A percentile compares a stretch with the other conserved stretches of the same genome.
These are phyloP conservation scores for Kandelia obovata DNA, from an alignment of 345 rosid species.

Conservation along the genomic window DNA sequence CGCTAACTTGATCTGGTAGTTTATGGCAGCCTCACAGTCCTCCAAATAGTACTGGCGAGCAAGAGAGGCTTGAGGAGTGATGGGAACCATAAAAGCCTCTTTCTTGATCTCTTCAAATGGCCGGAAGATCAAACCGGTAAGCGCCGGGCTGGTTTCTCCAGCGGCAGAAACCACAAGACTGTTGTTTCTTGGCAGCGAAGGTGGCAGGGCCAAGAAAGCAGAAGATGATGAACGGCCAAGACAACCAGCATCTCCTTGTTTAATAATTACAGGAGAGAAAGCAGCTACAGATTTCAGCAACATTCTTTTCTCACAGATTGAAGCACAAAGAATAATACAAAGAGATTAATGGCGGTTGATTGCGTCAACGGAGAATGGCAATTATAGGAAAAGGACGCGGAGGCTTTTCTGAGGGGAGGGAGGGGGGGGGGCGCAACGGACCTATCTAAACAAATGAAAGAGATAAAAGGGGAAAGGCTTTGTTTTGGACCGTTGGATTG, in stretches of 20 bases:
- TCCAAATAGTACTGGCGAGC: slow-evolving; percentile 61
- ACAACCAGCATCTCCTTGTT: slow-evolving; percentile 17
- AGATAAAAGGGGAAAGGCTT: slow-evolving; percentile 26
- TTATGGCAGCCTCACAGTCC: slow-evolving; percentile 55
- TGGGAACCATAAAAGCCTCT: slow-evolving; percentile 48
- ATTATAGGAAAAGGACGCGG: not conserved
- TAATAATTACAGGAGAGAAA: slow-evolving; percentile 12
- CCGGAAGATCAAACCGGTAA: slow-evolving; percentile 62
- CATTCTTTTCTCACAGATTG: slow-evolving; percentile 10
- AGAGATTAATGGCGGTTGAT: not conserved
- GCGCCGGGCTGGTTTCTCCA: slow-evolving; percentile 20
- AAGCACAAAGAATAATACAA: too few species aligned
- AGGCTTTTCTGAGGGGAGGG: not conserved
- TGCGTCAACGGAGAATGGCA: not conserved
- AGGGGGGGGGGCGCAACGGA: not conserved
- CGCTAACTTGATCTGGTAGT: slow-evolving; percentile 91
- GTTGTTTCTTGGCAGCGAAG: slow-evolving; percentile 2
- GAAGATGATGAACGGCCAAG: slow-evolving; percentile 7
- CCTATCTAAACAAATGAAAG: slow-evolving; percentile 12
- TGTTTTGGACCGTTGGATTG: slow-evolving; percentile 43
- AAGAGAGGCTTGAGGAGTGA: slow-evolving; percentile 45
- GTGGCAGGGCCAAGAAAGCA: slow-evolving; percentile 12
- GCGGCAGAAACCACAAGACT: slow-evolving; percentile 28
- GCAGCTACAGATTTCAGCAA: slow-evolving; percentile 21
- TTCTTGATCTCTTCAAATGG: slow-evolving; percentile 81